phyloP scores from a whole-genome alignment of 2,329 filamentous ascomycete species.

The Alternaria triticina region DNA sequence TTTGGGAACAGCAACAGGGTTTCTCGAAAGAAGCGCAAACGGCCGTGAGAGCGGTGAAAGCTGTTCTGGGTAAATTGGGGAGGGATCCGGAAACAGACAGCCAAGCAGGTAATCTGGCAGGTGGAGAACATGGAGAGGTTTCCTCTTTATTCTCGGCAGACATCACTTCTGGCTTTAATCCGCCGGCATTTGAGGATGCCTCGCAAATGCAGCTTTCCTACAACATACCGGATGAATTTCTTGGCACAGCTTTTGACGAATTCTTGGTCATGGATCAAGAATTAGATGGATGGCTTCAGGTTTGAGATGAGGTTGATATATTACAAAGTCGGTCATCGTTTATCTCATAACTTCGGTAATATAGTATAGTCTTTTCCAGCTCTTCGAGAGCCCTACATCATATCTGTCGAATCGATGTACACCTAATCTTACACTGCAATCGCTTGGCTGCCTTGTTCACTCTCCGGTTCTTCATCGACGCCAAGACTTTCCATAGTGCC shows the following conservation, averaged over 20 bases:
- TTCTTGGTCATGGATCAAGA: neutral
- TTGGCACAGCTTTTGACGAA: neutral
- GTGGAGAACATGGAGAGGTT: neutral
- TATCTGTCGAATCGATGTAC: neutral
- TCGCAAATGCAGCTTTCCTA: neutral
- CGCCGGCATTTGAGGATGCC: neutral
- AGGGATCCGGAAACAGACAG: neutral
- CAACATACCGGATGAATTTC: neutral
- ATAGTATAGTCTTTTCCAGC: neutral
- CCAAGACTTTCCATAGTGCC: neutral
- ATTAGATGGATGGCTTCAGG: neutral
- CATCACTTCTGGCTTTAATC: neutral
- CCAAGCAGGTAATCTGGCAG: neutral
- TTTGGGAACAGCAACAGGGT: neutral
- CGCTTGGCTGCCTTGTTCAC: neutral
- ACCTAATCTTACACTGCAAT: neutral
- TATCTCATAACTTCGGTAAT: neutral
- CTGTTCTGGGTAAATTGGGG: neutral
- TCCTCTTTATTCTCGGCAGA: neutral
- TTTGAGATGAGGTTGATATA: neutral
- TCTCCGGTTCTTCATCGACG: neutral
- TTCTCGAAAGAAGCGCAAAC: neutral
- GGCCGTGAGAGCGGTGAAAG: neutral
- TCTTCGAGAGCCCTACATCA: neutral
- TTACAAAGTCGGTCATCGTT: neutral